A percentile compares a stretch with the other conserved stretches of the same genome.
Conservation (phyloP, 805 yeast genomes). For the Candida namnaoensis region DNA sequence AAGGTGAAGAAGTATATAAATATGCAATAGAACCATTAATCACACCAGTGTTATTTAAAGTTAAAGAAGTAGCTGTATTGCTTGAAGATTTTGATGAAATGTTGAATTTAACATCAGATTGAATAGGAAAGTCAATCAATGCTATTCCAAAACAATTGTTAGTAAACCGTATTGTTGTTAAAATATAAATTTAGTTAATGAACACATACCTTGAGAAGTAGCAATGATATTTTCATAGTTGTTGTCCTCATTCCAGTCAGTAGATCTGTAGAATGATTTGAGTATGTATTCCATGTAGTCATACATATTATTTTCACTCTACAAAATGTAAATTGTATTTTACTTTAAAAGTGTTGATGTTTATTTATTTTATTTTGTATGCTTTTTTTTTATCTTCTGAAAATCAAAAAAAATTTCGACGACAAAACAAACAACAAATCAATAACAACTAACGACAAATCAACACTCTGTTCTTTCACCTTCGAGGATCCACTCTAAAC, state of each 20-base stretch:
- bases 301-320: conserved; percentile 36
- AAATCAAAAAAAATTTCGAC: no score
- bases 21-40: conserved; percentile 83
- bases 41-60: conserved; percentile 51
- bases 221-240: conserved; percentile 68
- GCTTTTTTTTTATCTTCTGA: no score
- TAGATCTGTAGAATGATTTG: conserved; percentile 56
- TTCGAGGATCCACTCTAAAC: no score
- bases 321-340: background rate
- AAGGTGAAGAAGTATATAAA: conserved; percentile 56
- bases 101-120: conserved; percentile 55
- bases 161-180: no score
- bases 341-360: background rate
- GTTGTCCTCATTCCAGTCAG: conserved; percentile 76
- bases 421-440: no score
- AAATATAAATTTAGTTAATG: no score
- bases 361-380: no score
- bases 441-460: no score
- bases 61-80: conserved; percentile 63
- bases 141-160: conserved; percentile 15
- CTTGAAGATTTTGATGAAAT: conserved; percentile 65
- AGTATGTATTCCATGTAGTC: conserved; percentile 84
- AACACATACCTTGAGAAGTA: conserved; percentile 37
- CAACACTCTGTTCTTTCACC: no score
- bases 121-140: conserved; percentile 66